These are phyloP conservation scores for Fusarium clavum DNA, from an alignment of 2,329 filamentous ascomycete genomes.

Conservation along the genomic window DNA sequence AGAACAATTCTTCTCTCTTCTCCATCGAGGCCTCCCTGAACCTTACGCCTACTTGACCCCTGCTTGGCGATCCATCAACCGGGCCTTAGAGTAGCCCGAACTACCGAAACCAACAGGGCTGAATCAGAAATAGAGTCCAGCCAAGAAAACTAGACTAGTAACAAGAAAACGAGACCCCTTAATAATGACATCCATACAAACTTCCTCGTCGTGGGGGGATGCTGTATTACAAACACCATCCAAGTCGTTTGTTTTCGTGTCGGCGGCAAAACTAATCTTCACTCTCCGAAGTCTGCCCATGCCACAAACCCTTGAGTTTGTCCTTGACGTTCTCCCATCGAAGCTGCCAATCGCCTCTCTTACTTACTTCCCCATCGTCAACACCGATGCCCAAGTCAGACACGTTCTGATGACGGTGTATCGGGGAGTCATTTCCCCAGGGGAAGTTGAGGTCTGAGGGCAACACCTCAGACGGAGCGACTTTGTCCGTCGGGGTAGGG, in stretches of 20 bases:
- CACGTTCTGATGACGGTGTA: conserved; percentile 52
- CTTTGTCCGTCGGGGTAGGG: conserved; percentile 37
- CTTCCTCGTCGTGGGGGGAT: background rate
- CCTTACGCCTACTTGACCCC: conserved; percentile 5
- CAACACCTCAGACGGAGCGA: conserved; percentile 31
- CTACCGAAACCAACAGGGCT: conserved; percentile 37
- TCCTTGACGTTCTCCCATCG: conserved; percentile 32
- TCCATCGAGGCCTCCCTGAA: background rate
- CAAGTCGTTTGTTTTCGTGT: background rate
- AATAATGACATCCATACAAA: background rate
- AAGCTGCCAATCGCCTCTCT: conserved; percentile 16
- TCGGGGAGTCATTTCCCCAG: conserved; percentile 52
- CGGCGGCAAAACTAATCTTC: conserved; percentile 7
- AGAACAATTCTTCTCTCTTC: background rate
- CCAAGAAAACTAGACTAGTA: conserved; percentile 17
- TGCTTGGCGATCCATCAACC: conserved; percentile 7
- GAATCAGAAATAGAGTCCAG: conserved; percentile 32
- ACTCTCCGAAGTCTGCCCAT: conserved; percentile 7
- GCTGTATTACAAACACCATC: conserved; percentile 5
- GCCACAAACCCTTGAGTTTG: conserved; percentile 33
- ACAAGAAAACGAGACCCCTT: conserved; percentile 16
- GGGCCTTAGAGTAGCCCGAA: conserved; percentile 26
- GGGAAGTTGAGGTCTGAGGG: conserved; percentile 51
- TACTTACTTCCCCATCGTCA: conserved; percentile 11
- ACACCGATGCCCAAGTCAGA: conserved; percentile 43